Evolutionary conservation across 257 asterid species (phyloP), one percentile per base, ranked within the genome.

Genomic region (Solanum bukasovii): DNA sequence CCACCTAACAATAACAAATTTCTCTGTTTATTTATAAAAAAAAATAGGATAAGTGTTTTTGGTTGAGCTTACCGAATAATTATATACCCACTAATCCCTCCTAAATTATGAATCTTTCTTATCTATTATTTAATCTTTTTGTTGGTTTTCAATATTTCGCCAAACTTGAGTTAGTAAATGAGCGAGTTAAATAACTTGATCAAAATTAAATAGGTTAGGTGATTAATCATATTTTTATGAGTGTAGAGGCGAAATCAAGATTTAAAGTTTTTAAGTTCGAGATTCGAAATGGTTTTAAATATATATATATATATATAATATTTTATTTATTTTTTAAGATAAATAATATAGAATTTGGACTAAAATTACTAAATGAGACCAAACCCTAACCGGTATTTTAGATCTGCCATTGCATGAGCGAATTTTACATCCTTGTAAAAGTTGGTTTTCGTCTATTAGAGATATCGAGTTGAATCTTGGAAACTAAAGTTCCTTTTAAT

Each of bases 41-140:
- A 9, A 34, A 59, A 20, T 9, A 63, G 33, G 82, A 79, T 84
- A 81, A 75, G 65, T 38, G 37, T 29, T 84, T 34, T 78, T 49
- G 74, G 86, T 70, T 63, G 44, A 65, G 59, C 89, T 93, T 90
- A 86, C 93, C 92, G 87, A 88, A 88, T 92, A 65, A 63, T 67
- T 67, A 67, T 34, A 37, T 46, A 61, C 46, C 84, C 84, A 72
- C 13, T 56, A 78, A 42, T 72, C 71, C 83, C 44, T 83, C 86
- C 86, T 10, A 52, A 40, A 59, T 70, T 18, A 85, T 70, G 91
- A 86, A 87, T 90, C 89, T 89, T 87, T 46, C 56, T 46, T 46
- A 46, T 13, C 56, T 13, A 13, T 46, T 46, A 1, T 13, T 83
- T 83, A 29, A 5, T 83, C 86, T 29, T 29, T 68, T 70, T 70